Conservation (phyloP, 352 stramenopile species). For the Phytophthora macrochlamydospora region DNA sequence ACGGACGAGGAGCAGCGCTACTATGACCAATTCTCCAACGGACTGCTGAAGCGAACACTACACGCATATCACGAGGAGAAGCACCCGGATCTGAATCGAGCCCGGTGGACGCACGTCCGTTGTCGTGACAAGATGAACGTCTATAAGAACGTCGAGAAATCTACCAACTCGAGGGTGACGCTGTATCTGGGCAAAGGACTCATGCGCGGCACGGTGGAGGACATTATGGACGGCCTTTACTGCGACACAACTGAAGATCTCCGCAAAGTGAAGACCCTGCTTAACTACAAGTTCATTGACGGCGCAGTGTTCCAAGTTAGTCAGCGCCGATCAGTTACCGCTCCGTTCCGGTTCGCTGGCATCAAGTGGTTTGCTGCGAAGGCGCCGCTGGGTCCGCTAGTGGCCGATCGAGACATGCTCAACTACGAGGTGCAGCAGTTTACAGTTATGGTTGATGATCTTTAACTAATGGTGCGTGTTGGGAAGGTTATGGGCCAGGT, state of each 20-base stretch:
- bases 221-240: constrained; percentile 52
- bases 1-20: constrained; percentile 31
- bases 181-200: constrained; percentile 39
- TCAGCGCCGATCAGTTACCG: constrained; percentile 28
- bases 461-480: too few relatives aligned
- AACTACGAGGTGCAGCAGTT: constrained; percentile 31
- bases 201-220: constrained; percentile 39
- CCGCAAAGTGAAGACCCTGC: constrained; percentile 33
- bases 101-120: constrained; percentile 31
- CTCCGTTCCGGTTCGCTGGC: constrained; percentile 34
- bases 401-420: constrained; percentile 39
- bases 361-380: constrained; percentile 52
- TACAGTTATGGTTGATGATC: too few relatives aligned
- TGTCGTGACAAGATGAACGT: constrained; percentile 34
- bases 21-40: constrained; percentile 31
- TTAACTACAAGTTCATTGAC: constrained; percentile 45
- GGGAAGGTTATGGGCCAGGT: constrained; percentile 33
- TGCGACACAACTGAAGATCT: constrained; percentile 40
- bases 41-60: constrained; percentile 35
- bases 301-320: constrained; percentile 38
- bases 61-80: constrained; percentile 29
- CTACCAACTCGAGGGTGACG: constrained; percentile 28
- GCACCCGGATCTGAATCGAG: constrained; percentile 17
- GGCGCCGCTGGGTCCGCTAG: constrained; percentile 22
- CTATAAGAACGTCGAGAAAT: constrained; percentile 38